These are phyloP conservation scores for Eimeria praecox DNA, from an alignment of 169 alveolate genomes.

Conservation along the genomic window DNA sequence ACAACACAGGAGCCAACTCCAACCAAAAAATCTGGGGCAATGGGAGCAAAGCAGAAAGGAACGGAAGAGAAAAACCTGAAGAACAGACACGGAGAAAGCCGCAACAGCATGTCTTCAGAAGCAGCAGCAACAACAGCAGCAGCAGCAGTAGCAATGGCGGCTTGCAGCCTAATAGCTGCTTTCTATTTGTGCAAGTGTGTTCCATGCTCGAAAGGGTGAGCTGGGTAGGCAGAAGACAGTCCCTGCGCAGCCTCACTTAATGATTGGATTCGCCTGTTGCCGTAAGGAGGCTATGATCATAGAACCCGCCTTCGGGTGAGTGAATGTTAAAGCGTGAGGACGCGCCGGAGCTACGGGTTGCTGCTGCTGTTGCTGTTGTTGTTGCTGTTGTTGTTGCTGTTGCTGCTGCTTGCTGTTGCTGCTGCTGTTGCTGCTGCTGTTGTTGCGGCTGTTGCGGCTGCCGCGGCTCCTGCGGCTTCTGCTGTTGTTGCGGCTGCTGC, in stretches of 20 bases:
- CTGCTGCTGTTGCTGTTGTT: conserved; percentile 37
- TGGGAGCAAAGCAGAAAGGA: conserved; percentile 72
- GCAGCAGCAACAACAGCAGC: not conserved
- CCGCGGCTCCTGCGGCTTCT: not conserved
- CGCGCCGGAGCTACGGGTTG: not conserved
- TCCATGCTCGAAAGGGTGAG: not conserved
- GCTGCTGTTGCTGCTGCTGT: not conserved
- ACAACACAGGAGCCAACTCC: conserved; percentile 83
- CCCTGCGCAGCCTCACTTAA: conserved; percentile 33
- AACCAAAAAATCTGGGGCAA: conserved; percentile 85
- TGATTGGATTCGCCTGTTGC: conserved; percentile 83
- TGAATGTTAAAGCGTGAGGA: not conserved
- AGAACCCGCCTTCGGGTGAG: conserved; percentile 53
- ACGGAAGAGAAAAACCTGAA: conserved; percentile 74
- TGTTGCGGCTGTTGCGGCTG: conserved; percentile 12
- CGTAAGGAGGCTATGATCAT: conserved; percentile 82
- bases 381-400: not conserved
- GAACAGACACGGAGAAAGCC: not conserved
- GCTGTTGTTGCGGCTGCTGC: not conserved
- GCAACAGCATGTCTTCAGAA: not conserved
- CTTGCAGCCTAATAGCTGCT: not conserved
- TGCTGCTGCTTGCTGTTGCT: not conserved
- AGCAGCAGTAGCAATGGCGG: not conserved
- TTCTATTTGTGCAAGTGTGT: not conserved
- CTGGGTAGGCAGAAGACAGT: not conserved